Percentiles rank a stretch among this genome's conserved stretches.
Evolutionary conservation across 2,329 filamentous ascomycete species (phyloP).

Genomic region (Nannizzia gypsea): DNA sequence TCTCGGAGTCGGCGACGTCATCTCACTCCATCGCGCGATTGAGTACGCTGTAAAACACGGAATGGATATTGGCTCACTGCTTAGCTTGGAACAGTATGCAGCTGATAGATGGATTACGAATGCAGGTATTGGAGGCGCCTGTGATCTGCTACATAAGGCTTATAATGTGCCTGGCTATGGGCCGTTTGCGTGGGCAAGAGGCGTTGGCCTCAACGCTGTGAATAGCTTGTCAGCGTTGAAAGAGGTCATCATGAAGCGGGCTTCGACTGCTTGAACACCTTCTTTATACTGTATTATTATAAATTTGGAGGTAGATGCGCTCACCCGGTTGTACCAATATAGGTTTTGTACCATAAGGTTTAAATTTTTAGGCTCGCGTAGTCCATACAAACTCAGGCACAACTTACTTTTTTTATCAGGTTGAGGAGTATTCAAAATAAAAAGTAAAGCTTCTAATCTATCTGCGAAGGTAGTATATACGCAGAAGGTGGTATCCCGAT

Average conservation of each 20-base stretch:
- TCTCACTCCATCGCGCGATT: slow-evolving; percentile 63
- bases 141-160: slow-evolving; percentile 81
- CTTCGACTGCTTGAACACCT: slow-evolving; percentile 11
- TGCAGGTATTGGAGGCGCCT: slow-evolving; percentile 63
- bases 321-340: neutral
- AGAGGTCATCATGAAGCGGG: slow-evolving; percentile 68
- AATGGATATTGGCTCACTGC: slow-evolving; percentile 68
- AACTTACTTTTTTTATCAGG: neutral
- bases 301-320: neutral
- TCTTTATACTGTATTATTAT: neutral
- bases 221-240: slow-evolving; percentile 66
- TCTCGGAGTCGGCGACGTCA: slow-evolving; percentile 79
- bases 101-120: slow-evolving; percentile 73
- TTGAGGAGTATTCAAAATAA: neutral
- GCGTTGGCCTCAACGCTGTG: slow-evolving; percentile 62
- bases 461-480: neutral
- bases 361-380: too few species aligned
- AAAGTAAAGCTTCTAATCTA: neutral
- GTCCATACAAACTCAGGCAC: too few species aligned
- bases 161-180: slow-evolving; percentile 65
- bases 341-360: neutral
- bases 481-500: neutral
- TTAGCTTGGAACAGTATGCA: slow-evolving; percentile 72
- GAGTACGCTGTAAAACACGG: slow-evolving; percentile 68
- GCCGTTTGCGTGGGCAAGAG: slow-evolving; percentile 68